Evolutionary conservation across 768 basidiomycete species (phyloP).

Genomic region (Hericium coralloides): DNA sequence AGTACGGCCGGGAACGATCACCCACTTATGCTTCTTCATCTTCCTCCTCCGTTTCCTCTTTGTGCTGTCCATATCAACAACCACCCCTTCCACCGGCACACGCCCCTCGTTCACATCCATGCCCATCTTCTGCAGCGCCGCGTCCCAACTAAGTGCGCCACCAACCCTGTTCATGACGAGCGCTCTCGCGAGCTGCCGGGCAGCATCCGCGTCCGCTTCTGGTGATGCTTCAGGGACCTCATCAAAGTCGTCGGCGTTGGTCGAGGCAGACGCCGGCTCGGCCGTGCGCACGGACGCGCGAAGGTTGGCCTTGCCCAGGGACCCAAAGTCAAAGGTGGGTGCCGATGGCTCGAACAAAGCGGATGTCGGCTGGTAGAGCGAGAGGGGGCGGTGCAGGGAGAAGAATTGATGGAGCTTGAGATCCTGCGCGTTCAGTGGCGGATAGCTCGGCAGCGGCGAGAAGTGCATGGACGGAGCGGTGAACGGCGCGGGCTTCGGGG

Average conservation of each 20-base stretch:
- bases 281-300: background rate
- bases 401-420: slow-evolving; percentile 83
- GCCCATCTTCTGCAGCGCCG: slow-evolving; percentile 55
- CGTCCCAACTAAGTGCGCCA: slow-evolving; percentile 59
- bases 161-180: slow-evolving; percentile 61
- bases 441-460: slow-evolving; percentile 32
- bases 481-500: background rate
- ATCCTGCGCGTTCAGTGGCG: slow-evolving; percentile 52
- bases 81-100: slow-evolving; percentile 50
- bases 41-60: slow-evolving; percentile 85
- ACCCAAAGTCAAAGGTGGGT: background rate
- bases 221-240: slow-evolving; percentile 41
- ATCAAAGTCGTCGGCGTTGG: slow-evolving; percentile 23
- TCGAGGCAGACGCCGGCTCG: slow-evolving; percentile 3
- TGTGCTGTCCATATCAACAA: slow-evolving; percentile 68
- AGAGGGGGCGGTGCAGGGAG: slow-evolving; percentile 69
- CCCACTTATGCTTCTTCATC: slow-evolving; percentile 97
- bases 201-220: slow-evolving; percentile 74
- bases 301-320: background rate
- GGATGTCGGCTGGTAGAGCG: slow-evolving; percentile 52
- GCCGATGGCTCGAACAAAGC: slow-evolving; percentile 36
- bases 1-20: slow-evolving; percentile 12
- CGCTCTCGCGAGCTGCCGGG: slow-evolving; percentile 69
- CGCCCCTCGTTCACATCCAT: slow-evolving; percentile 43
- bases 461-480: background rate